These are phyloP conservation scores for Leucosporidium yakuticum DNA, from an alignment of 768 basidiomycete species.

Conservation along the genomic window DNA sequence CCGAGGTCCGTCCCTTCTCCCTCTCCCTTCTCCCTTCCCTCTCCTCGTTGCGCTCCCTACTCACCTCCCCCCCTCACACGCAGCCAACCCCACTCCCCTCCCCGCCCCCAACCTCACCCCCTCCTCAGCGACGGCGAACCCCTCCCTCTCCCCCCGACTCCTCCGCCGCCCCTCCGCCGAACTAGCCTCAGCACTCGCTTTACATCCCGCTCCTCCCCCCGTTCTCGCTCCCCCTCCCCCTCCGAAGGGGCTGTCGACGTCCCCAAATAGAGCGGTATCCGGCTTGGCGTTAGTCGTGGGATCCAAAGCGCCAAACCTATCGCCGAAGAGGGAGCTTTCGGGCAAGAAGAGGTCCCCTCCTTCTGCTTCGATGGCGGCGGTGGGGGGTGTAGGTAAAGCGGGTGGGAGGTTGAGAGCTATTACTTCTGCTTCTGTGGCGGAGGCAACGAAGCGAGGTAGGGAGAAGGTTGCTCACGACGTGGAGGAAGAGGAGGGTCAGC, in stretches of 20 bases:
- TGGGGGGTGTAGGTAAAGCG: neutral
- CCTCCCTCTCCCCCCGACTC: neutral
- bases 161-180: conserved; percentile 18
- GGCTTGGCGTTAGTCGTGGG: neutral
- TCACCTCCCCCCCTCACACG: too few species aligned
- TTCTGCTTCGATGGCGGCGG: too few species aligned
- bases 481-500: neutral
- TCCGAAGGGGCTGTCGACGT: neutral
- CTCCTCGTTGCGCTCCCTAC: neutral
- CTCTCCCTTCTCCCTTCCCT: neutral
- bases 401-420: too few species aligned
- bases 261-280: too few species aligned
- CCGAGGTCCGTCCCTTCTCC: conserved; percentile 56
- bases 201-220: conserved; percentile 42
- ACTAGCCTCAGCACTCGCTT: conserved; percentile 27
- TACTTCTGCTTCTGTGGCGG: too few species aligned
- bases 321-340: neutral
- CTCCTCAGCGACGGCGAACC: conserved; percentile 1
- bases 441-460: too few species aligned
- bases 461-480: neutral
- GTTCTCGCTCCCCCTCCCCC: neutral
- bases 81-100: neutral
- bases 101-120: neutral
- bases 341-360: too few species aligned
- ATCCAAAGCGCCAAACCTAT: neutral